Conservation (phyloP, 192 early-diverging fungal species). For the Coemansia sp. region DNA sequence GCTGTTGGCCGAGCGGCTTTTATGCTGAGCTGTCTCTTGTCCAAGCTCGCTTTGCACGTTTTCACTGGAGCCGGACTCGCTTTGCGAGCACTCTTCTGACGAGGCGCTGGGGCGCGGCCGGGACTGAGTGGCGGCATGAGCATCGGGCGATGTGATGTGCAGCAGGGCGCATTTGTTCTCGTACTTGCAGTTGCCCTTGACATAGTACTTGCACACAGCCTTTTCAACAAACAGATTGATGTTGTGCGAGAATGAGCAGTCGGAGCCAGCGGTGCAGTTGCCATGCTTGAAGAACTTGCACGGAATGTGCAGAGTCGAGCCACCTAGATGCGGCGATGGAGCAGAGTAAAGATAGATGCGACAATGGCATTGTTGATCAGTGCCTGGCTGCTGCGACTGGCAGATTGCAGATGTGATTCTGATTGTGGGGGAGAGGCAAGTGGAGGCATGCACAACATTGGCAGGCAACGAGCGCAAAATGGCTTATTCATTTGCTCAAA, state of each 20-base stretch:
- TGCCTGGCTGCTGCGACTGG: not conserved
- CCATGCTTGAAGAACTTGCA: constrained; percentile 79
- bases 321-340: constrained; percentile 24
- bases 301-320: constrained; percentile 59
- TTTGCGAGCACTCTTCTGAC: not conserved
- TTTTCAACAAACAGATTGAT: constrained; percentile 58
- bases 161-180: constrained; percentile 68
- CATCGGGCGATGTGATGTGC: constrained; percentile 13
- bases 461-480: not conserved
- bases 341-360: no score
- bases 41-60: constrained; percentile 8
- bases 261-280: constrained; percentile 69
- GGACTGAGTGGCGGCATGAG: constrained; percentile 1
- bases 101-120: constrained; percentile 1
- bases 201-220: constrained; percentile 69
- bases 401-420: not conserved
- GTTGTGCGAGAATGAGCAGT: constrained; percentile 72
- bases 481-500: not conserved
- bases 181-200: constrained; percentile 79
- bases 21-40: no score
- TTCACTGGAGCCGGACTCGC: constrained; percentile 8
- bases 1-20: constrained; percentile 2
- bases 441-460: no score
- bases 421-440: no score
- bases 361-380: not conserved